Evolutionary conservation across 2,329 filamentous ascomycete genomes (phyloP), one percentile per base, ranked within the genome.

Genomic region (Venturia oleaginea): DNA sequence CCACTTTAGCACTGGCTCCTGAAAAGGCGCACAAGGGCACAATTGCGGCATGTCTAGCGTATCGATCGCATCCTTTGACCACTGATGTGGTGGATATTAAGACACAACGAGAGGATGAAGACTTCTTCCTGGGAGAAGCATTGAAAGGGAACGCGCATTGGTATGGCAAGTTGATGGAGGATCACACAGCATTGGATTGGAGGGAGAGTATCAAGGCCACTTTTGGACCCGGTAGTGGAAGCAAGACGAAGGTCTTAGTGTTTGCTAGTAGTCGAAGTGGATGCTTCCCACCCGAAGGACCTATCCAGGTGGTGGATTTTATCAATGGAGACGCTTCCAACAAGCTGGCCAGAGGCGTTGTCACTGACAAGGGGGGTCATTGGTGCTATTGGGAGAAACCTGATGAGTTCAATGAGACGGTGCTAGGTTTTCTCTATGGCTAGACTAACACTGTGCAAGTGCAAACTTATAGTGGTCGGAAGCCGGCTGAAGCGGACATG

Each of bases 301-400:
- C 68, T 3, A 59, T 72, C 5, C 69, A 67, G n/a, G 69, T 70
- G 1, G 69, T 71, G 1, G 65, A 68, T 4, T 40, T 71, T 57
- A 68, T 69, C 2, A 71, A 71, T 38, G 34, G 32, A 24, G 46
- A 27, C 5, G 4, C n/a, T 27, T 24, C 32, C 15, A 37, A 7
- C 10, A 57, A 57, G 11, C 11, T 40, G 24, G 68, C 70, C 0
- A 67, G 62, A 55, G 70, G 70, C 13, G 65, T 70, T 0, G 64
- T 57, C 2, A 65, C 71, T 3, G 66, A 68, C 27, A 71, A 69
- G 70, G 70, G 71, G n/a, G 71, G 71, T 4, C 71, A 73, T 62
- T 73, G 71, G 71, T 71, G 70, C 55, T 73, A 71, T 54, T 73
- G 71, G 70, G 71, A 73, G 65, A 64, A 70, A 32, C 68, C 71